Percentiles rank a stretch among this genome's conserved stretches.
Conservation (phyloP, 345 rosid species). For the Jatropha curcas region DNA sequence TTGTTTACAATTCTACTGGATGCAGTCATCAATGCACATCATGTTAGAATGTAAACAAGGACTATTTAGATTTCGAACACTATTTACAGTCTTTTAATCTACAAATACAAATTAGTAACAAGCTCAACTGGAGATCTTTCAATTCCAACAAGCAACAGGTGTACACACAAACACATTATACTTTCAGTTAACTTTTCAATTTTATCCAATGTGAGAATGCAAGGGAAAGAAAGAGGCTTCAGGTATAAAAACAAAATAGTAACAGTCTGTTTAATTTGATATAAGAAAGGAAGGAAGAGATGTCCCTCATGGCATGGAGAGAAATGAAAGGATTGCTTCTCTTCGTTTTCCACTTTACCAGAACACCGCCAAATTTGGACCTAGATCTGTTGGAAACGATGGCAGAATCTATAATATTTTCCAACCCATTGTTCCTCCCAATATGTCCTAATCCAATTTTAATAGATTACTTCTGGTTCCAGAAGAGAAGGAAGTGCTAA, state of each 20-base stretch:
- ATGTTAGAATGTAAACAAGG: not conserved
- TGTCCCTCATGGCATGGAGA: not conserved
- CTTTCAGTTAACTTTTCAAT: not conserved
- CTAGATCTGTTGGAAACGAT: not conserved
- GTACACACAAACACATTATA: not conserved
- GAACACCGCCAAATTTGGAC: not conserved
- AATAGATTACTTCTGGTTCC: not conserved
- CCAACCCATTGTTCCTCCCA: not conserved
- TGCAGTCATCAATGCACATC: not conserved
- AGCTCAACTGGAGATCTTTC: not conserved
- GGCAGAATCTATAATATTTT: not conserved
- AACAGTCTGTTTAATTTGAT: not conserved
- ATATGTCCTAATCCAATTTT: not conserved
- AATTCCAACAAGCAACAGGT: not conserved
- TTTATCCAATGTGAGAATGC: not conserved
- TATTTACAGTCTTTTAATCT: not conserved
- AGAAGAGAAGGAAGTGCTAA: not conserved
- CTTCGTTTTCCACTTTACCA: not conserved
- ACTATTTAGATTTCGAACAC: not conserved
- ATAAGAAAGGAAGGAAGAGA: not conserved
- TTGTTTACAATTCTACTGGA: not conserved
- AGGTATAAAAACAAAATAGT: not conserved
- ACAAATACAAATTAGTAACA: not conserved
- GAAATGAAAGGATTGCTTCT: not conserved
- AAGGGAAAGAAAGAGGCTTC: not conserved